Conservation (phyloP, 495 filamentous ascomycete genomes). For the Hapsidospora chrysogenum region DNA sequence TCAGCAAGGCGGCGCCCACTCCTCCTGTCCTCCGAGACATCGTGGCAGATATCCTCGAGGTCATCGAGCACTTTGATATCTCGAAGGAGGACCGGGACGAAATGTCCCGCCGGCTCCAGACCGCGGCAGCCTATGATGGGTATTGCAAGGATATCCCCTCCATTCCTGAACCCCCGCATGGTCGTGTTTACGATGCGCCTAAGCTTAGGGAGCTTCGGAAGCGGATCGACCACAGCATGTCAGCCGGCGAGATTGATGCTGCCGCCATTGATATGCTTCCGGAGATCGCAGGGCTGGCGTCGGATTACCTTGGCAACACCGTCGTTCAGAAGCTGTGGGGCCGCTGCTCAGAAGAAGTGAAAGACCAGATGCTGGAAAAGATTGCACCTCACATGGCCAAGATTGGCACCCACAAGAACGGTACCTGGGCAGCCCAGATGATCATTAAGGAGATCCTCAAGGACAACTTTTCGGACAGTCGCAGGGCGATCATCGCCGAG, state of each 20-base stretch:
- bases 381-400: constrained; percentile 87
- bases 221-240: constrained; percentile 85
- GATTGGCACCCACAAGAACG: constrained; percentile 97
- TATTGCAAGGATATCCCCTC: constrained; percentile 79
- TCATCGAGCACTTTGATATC: constrained; percentile 81
- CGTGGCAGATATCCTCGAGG: constrained; percentile 63
- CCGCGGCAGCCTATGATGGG: constrained; percentile 52
- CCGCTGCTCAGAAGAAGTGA: constrained; percentile 76
- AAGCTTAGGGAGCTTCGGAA: constrained; percentile 93
- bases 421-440: constrained; percentile 98
- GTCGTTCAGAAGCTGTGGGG: constrained; percentile 99
- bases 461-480: too few species aligned
- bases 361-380: constrained; percentile 78
- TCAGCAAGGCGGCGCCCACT: constrained; percentile 36
- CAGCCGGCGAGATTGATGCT: constrained; percentile 73
- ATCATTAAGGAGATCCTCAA: too few species aligned
- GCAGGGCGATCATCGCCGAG: constrained; percentile 66
- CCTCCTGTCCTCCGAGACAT: constrained; percentile 60
- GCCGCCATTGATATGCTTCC: constrained; percentile 86
- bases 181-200: constrained; percentile 83
- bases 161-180: constrained; percentile 76
- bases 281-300: constrained; percentile 85
- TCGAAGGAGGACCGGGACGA: constrained; percentile 58
- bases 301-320: constrained; percentile 94
- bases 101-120: constrained; percentile 57